Base-by-base conservation (phyloP, 179 eudicot genomes). In the Patellifolia procumbens region DNA sequence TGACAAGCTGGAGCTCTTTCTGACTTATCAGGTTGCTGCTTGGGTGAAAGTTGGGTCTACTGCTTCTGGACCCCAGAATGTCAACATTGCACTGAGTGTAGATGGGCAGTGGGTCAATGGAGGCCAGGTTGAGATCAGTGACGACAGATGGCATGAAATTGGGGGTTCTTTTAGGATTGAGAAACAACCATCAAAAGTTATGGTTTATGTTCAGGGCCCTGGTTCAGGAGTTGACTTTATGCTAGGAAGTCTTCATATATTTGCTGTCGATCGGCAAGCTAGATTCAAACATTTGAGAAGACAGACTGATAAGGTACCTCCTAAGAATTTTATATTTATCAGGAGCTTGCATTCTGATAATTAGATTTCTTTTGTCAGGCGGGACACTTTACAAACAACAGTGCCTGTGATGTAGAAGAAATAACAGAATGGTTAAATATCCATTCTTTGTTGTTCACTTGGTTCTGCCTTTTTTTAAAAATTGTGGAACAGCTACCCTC, bases 51-150 rank as follows among this genome's bases (percentile, higher is more conserved):
- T 92, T 56, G 87, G 97, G 11, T 77, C 85, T 26, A 82, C 76
- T 53, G 87, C 91, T 51, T 78, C 86, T 66, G 81, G 90, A 20
- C 89, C 96, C 19, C 96, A 92, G 76, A 89, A 81, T 76, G 86
- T 94, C 39, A 91, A 83, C 74, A 85, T 92, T 74, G 93, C 91
- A 7, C 79, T 94, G 52, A 75, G 87, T 53, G 96, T 92, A n/a
- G 98, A 92, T 53, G 82, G 84, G 70, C 88, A 92, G 66, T 94
- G 98, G 98, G 90, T 92, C 31, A 91, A 91, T 77, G 94, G 92
- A 17, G 98, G 97, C 22, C 92, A 91, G 76, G 88, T 88, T 66
- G 93, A 94, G 84, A 64, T 83, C 62, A 81, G 58, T 45, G 86
- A 84, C 81, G 85, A 89, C 64, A 73, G 80, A 39, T 94, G 97